These are phyloP conservation scores for Rhodamnia rubescens DNA, from an alignment of 345 rosid genomes.

Conservation along the genomic window DNA sequence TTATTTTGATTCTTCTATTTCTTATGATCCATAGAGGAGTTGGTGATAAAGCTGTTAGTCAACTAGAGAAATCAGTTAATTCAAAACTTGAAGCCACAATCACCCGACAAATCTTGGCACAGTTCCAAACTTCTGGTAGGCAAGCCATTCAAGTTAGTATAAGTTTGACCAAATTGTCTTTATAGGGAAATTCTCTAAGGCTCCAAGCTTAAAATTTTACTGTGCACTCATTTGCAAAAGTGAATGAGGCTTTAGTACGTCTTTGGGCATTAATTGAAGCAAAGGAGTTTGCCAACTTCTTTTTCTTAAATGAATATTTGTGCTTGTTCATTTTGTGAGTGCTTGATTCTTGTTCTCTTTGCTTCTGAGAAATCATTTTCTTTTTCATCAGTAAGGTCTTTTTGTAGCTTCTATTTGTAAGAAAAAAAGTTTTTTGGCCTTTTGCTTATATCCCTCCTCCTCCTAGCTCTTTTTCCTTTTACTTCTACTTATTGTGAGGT, in stretches of 20 bases:
- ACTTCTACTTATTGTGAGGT: not conserved
- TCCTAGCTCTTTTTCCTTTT: not conserved
- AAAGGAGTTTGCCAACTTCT: not conserved
- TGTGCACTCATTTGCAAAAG: not conserved
- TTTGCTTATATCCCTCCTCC: not conserved
- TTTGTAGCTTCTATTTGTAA: not conserved
- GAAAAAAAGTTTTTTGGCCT: not conserved
- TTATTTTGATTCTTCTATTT: conserved; percentile 5
- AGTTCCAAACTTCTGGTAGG: conserved; percentile 90
- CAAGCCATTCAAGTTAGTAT: conserved; percentile 79
- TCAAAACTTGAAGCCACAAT: conserved; percentile 75
- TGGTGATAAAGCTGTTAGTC: conserved; percentile 83
- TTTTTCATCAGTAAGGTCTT: not conserved
- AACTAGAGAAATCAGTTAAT: conserved; percentile 71
- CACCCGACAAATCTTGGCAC: conserved; percentile 74
- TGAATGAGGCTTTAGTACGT: not conserved
- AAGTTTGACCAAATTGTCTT: not conserved
- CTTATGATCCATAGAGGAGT: conserved; percentile 53
- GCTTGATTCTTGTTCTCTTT: not conserved
- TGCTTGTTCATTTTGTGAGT: not conserved
- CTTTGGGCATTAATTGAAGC: not conserved
- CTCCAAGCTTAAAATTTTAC: not conserved
- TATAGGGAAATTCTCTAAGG: not conserved
- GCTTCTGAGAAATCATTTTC: not conserved
- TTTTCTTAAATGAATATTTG: not conserved